phyloP scores from a whole-genome alignment of 169 alveolate species.

The Plasmodium ovale region DNA sequence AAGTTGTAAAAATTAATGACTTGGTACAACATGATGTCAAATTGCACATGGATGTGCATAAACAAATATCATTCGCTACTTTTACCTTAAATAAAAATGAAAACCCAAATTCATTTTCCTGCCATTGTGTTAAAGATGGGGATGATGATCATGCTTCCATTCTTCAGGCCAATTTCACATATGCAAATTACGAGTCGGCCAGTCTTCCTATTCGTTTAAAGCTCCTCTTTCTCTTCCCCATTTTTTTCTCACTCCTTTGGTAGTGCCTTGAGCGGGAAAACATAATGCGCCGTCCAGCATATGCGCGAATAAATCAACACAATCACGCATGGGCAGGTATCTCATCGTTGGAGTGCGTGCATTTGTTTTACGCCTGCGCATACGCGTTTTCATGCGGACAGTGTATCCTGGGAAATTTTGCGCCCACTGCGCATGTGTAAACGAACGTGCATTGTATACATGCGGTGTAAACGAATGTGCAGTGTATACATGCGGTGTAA shows the following conservation, averaged over 20 bases:
- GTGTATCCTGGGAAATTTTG: too few relatives aligned
- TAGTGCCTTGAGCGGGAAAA: too few relatives aligned
- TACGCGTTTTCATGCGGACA: too few relatives aligned
- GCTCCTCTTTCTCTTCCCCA: not conserved
- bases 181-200: not conserved
- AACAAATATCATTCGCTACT: slow-evolving; percentile 28
- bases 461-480: too few relatives aligned
- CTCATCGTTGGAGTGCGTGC: too few relatives aligned
- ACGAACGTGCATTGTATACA: too few relatives aligned
- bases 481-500: too few relatives aligned
- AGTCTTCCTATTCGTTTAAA: not conserved
- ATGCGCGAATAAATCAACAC: too few relatives aligned
- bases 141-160: not conserved
- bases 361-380: too few relatives aligned
- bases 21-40: slow-evolving; percentile 12
- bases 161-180: not conserved
- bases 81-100: slow-evolving; percentile 32
- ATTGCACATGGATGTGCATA: slow-evolving; percentile 16
- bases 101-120: slow-evolving; percentile 19
- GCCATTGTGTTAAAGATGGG: slow-evolving; percentile 17
- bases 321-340: too few relatives aligned
- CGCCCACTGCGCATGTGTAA: too few relatives aligned
- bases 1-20: slow-evolving; percentile 2
- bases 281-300: too few relatives aligned
- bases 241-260: not conserved